A percentile compares a stretch with the other conserved stretches of the same genome.
phyloP scores from a whole-genome alignment of 2,329 filamentous ascomycete species.

The Claviceps sp. region DNA sequence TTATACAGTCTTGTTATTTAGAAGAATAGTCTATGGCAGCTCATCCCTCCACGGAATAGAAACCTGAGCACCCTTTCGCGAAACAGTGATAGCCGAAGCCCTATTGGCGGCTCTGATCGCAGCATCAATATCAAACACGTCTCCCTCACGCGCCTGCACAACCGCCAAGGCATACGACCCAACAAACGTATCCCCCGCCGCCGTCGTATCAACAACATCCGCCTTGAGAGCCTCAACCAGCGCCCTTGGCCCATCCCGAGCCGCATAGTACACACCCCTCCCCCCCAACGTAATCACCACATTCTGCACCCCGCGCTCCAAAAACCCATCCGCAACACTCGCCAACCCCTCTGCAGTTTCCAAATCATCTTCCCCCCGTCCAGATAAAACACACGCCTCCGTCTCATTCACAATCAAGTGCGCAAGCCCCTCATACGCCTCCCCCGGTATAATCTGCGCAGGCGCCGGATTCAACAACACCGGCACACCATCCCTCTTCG shows the following conservation, averaged over 20 bases:
- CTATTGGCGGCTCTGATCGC: slow-evolving; percentile 42
- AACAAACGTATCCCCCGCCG: slow-evolving; percentile 88
- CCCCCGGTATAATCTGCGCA: slow-evolving; percentile 52
- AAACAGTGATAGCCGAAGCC: slow-evolving; percentile 28
- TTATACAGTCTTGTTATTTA: no score
- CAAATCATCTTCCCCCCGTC: slow-evolving; percentile 26
- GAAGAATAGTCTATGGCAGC: slow-evolving; percentile 15
- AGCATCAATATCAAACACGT: slow-evolving; percentile 38
- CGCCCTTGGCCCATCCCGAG: slow-evolving; percentile 25
- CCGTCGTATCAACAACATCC: slow-evolving; percentile 79
- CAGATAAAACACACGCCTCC: slow-evolving; percentile 63
- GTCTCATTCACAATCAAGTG: slow-evolving; percentile 87
- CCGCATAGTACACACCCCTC: slow-evolving; percentile 59
- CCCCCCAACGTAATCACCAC: slow-evolving; percentile 76
- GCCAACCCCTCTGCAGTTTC: slow-evolving; percentile 30
- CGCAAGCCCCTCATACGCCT: slow-evolving; percentile 52
- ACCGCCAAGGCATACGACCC: slow-evolving; percentile 71
- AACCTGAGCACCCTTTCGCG: slow-evolving; percentile 27
- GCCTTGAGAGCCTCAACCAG: slow-evolving; percentile 54
- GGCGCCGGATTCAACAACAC: slow-evolving; percentile 81
- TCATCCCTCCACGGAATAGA: slow-evolving; percentile 33
- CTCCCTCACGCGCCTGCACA: slow-evolving; percentile 30
- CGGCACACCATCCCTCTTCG: slow-evolving; percentile 33
- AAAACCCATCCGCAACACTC: slow-evolving; percentile 44
- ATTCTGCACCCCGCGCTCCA: slow-evolving; percentile 55